These are phyloP conservation scores for Ilyonectria robusta DNA, from an alignment of 2,329 filamentous ascomycete genomes.

Conservation along the genomic window DNA sequence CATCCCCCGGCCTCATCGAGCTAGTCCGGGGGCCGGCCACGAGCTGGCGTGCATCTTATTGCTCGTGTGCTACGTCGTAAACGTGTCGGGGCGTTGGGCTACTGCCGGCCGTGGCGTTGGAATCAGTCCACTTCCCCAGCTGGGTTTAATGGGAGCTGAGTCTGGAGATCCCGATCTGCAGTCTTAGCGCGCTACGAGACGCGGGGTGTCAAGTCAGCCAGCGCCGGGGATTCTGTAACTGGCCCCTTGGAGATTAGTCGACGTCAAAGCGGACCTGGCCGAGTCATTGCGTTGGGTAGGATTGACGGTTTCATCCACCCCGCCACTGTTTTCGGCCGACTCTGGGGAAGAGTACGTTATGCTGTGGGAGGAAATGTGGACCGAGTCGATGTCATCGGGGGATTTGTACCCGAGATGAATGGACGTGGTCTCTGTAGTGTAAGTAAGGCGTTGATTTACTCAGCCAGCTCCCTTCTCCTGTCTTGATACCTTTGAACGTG, in stretches of 20 bases:
- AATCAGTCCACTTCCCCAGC: too few relatives aligned
- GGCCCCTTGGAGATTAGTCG: conserved; percentile 6
- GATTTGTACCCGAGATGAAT: too few relatives aligned
- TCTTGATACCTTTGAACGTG: too few relatives aligned
- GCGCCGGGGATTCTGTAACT: not conserved
- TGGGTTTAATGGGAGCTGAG: not conserved
- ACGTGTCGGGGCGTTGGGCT: not conserved
- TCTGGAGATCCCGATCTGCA: conserved; percentile 16
- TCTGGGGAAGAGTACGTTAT: not conserved
- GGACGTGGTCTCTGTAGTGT: too few relatives aligned
- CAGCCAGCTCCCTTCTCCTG: too few relatives aligned
- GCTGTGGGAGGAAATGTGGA: too few relatives aligned
- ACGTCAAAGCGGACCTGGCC: conserved; percentile 3
- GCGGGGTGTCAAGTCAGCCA: not conserved
- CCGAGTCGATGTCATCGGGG: too few relatives aligned
- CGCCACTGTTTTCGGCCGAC: not conserved
- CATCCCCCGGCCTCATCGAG: not conserved
- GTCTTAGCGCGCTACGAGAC: not conserved
- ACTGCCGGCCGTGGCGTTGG: not conserved
- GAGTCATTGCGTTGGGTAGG: not conserved
- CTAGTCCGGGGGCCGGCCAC: not conserved
- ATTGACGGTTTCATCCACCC: not conserved
- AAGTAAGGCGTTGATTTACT: too few relatives aligned
- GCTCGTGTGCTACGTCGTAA: not conserved
- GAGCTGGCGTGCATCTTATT: not conserved